These are phyloP conservation scores for Neckera pumila DNA, from an alignment of 225 moss, liverwort and hornwort genomes.

Conservation along the genomic window DNA sequence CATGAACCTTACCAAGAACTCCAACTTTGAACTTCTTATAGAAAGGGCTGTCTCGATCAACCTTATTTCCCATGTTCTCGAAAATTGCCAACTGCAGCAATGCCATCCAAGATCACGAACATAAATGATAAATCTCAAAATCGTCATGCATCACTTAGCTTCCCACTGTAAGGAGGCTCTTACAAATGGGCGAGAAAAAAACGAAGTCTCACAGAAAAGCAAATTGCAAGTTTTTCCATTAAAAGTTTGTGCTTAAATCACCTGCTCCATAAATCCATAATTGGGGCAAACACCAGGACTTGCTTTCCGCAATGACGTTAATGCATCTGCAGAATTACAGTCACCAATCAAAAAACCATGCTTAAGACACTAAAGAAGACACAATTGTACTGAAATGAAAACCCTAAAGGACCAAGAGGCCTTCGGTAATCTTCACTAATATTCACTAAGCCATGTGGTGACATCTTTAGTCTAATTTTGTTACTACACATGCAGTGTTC, in stretches of 20 bases:
- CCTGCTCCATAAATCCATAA: slow-evolving; percentile 90
- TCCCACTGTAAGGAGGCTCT: not conserved
- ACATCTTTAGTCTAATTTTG: not conserved
- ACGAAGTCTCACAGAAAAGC: not conserved
- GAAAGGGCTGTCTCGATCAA: slow-evolving; percentile 57
- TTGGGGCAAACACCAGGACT: slow-evolving; percentile 76
- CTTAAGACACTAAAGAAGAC: not conserved
- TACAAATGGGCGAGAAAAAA: not conserved
- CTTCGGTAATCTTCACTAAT: not conserved
- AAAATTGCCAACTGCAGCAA: slow-evolving; percentile 68
- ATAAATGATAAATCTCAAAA: not conserved
- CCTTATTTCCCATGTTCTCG: slow-evolving; percentile 75
- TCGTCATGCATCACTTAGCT: not conserved
- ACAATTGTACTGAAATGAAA: not conserved
- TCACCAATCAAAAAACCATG: not conserved
- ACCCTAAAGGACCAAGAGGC: not conserved
- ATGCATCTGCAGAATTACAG: slow-evolving; percentile 42
- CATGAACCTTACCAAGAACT: slow-evolving; percentile 45
- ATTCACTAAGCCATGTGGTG: not conserved
- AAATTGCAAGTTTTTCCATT: not conserved
- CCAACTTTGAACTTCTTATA: slow-evolving; percentile 80
- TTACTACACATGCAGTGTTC: not conserved
- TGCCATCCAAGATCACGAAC: not conserved
- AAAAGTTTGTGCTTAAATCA: not conserved
- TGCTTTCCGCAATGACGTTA: slow-evolving; percentile 51